Base-by-base conservation (phyloP, 2,329 filamentous ascomycete genomes). In the Stagonosporopsis vannaccii region DNA sequence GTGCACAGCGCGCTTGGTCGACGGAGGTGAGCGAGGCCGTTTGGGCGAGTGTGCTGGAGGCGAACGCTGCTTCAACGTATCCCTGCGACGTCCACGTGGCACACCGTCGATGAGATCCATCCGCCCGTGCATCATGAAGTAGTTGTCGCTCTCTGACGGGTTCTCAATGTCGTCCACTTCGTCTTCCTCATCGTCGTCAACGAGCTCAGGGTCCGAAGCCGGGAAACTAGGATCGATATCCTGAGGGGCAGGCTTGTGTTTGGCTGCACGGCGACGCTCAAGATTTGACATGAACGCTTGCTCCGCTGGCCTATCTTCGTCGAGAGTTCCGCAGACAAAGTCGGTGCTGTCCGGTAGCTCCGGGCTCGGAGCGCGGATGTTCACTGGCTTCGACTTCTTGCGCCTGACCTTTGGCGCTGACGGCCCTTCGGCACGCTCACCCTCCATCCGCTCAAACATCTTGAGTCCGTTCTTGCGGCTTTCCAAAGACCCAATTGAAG, bases 311-410 rank as follows among this genome's bases (percentile, higher is more conserved):
- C 92, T 88, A 70, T 99, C 95, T 76, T 99, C 95, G 64, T 99
- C 95, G 19, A 99, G 82, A 1, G 95, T 99, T 56, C 95, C 95
- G 70, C 95, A 98, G n/a, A 99, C 95, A 65, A 99, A 99, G 75
- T 99, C 95, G 13, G 95, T 98, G 77, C 93, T 97, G 75, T 99
- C 95, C 1, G 95, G 95, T 11, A 99, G 82, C 71, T 97, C 92
- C 2, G 91, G 91, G 1, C 90, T 90, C 17, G 73, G 70, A 35
- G 86, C 84, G 20, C 88, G 88, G 64, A 88, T 86, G 60, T 83
- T 85, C 42, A 77, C 70, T 36, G 79, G 80, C 39, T 74, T 80
- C 82, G 81, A 79, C 75, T 76, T 67, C 74, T 81, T 73, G 23
- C 69, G 69, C 61, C 70, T 83, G 32, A 58, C 35, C 20, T 44